Evolutionary conservation across 2,329 filamentous ascomycete species (phyloP).

Genomic region (Fusarium mangiferae): DNA sequence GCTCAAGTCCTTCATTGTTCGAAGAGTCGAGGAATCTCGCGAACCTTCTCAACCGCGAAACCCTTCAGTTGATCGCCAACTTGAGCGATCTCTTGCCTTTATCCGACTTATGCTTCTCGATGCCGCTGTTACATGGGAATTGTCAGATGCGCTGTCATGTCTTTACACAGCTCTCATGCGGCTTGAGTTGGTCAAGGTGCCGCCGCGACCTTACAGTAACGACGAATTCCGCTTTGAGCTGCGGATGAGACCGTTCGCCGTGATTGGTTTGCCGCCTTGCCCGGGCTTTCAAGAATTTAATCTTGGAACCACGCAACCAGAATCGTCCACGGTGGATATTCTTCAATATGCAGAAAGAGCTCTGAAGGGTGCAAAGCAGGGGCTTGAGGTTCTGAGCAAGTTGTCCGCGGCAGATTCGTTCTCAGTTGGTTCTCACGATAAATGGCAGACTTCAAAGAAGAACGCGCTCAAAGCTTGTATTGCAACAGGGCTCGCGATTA

Average conservation of each 20-base stretch:
- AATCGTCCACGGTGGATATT: conserved; percentile 53
- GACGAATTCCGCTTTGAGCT: conserved; percentile 79
- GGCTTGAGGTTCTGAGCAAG: conserved; percentile 66
- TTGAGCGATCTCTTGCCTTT: conserved; percentile 62
- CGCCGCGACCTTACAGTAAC: conserved; percentile 71
- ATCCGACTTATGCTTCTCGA: conserved; percentile 72
- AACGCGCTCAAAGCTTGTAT: conserved; percentile 76
- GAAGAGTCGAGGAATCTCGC: conserved; percentile 48
- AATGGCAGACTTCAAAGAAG: conserved; percentile 70
- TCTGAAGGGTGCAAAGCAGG: conserved; percentile 61
- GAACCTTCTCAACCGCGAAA: conserved; percentile 17
- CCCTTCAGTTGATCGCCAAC: conserved; percentile 54
- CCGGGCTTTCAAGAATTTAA: conserved; percentile 72
- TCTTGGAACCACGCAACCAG: conserved; percentile 53
- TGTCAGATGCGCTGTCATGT: conserved; percentile 64
- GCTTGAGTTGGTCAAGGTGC: conserved; percentile 62
- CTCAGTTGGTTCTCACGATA: conserved; percentile 65
- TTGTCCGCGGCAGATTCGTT: conserved; percentile 64
- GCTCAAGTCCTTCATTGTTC: conserved; percentile 73
- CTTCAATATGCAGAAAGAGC: conserved; percentile 59
- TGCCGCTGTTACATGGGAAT: conserved; percentile 69
- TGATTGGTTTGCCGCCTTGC: conserved; percentile 73
- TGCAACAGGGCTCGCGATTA: conserved; percentile 72
- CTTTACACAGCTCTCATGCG: conserved; percentile 75
- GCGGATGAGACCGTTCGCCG: conserved; percentile 85